Conservation (phyloP, 2,329 filamentous ascomycete species). For the Pseudofabraea citricarpa region DNA sequence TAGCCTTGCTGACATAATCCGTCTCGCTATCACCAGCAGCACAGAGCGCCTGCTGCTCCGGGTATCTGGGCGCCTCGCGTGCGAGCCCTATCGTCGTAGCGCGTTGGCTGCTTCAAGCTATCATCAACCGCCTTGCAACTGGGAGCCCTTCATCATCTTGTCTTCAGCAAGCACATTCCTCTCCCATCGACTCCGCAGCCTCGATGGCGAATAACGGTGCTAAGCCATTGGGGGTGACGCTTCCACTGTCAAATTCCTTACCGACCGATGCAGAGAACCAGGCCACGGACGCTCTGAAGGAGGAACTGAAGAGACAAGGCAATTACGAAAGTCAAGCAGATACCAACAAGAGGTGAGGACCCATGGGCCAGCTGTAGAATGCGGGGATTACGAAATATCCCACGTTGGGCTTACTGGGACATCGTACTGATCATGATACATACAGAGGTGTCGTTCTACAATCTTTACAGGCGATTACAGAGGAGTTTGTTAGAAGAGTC, state of each 20-base stretch:
- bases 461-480: constrained; percentile 72
- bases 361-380: too few species aligned
- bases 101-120: too few species aligned
- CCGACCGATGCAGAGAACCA: constrained; percentile 75
- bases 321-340: constrained; percentile 85
- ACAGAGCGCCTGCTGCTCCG: too few species aligned
- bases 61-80: too few species aligned
- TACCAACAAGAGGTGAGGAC: constrained; percentile 71
- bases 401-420: too few species aligned
- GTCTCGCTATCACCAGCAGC: too few species aligned
- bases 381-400: too few species aligned
- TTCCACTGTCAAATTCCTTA: constrained; percentile 71
- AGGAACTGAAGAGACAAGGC: constrained; percentile 82
- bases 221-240: constrained; percentile 61
- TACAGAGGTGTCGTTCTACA: constrained; percentile 62
- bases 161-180: too few species aligned
- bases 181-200: constrained; percentile 3
- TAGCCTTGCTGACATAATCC: not conserved
- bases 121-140: too few species aligned
- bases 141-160: too few species aligned
- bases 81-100: too few species aligned
- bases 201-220: constrained; percentile 21
- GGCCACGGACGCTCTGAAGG: constrained; percentile 72
- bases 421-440: constrained; percentile 9
- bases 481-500: constrained; percentile 83